phyloP scores from a whole-genome alignment of 2,329 filamentous ascomycete species.

The Diplodia corticola region DNA sequence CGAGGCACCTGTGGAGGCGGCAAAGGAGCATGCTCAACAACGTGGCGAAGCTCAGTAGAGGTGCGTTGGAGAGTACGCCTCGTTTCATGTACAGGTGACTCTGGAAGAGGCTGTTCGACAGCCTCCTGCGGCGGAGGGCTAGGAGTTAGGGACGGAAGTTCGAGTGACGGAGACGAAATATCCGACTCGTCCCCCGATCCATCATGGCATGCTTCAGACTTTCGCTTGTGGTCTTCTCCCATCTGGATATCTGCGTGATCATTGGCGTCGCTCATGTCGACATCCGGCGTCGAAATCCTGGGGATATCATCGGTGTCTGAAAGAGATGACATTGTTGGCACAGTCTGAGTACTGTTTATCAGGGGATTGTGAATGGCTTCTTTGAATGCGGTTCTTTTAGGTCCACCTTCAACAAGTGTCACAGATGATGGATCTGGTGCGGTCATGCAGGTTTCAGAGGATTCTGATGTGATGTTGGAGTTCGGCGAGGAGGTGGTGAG shows the following conservation, averaged over 20 bases:
- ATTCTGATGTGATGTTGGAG: background rate
- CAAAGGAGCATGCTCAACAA: conserved; percentile 12
- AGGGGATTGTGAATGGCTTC: conserved; percentile 43
- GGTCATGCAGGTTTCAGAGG: background rate
- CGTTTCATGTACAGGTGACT: background rate
- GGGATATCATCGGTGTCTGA: background rate
- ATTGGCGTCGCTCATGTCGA: conserved; percentile 30
- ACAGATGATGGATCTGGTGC: background rate
- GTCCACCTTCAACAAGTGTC: background rate
- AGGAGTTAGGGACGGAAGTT: conserved; percentile 28
- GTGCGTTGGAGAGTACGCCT: background rate
- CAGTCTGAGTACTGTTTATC: conserved; percentile 46
- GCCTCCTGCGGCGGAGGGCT: conserved; percentile 26
- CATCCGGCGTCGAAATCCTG: conserved; percentile 2
- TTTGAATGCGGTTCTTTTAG: background rate
- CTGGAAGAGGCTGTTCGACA: conserved; percentile 2
- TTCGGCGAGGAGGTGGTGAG: background rate
- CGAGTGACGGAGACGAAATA: conserved; percentile 31
- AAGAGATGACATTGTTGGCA: conserved; percentile 36
- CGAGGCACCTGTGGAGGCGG: background rate
- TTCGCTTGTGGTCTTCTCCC: background rate
- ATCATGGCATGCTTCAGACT: conserved; percentile 35
- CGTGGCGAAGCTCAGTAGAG: conserved; percentile 12
- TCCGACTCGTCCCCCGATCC: conserved; percentile 38
- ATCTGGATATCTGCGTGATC: background rate